Conservation (phyloP, 495 filamentous ascomycete species). For the Neurospora tetraspora region DNA sequence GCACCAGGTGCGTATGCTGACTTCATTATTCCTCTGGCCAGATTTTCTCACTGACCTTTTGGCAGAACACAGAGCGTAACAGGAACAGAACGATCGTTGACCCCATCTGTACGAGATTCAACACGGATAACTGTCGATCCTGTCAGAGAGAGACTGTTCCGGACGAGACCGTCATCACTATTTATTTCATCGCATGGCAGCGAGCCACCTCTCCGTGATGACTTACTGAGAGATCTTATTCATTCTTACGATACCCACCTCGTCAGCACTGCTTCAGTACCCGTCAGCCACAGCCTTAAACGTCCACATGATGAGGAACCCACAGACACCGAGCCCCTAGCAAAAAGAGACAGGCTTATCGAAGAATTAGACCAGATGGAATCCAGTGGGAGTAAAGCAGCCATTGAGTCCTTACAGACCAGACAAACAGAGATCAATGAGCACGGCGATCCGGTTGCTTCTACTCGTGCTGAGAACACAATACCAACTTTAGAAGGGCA, state of each 20-base stretch:
- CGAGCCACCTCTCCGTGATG: constrained; percentile 10
- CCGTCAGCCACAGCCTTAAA: constrained; percentile 9
- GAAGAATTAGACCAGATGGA: constrained; percentile 17
- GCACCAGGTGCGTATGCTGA: constrained; percentile 11
- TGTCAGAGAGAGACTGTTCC: background rate
- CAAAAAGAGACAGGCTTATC: constrained; percentile 21
- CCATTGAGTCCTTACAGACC: background rate
- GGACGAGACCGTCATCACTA: background rate
- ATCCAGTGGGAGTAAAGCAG: background rate
- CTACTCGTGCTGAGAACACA: background rate
- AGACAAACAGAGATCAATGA: background rate
- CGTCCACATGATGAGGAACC: constrained; percentile 14
- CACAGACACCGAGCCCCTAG: constrained; percentile 7
- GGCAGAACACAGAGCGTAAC: background rate
- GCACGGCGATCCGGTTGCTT: background rate
- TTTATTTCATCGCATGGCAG: constrained; percentile 3
- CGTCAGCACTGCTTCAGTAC: background rate
- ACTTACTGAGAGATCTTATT: constrained; percentile 18
- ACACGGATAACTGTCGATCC: background rate
- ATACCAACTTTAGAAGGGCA: background rate
- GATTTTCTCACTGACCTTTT: background rate
- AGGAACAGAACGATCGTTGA: background rate
- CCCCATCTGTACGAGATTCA: background rate
- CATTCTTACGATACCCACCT: background rate
- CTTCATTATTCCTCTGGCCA: background rate